phyloP scores from a whole-genome alignment of 1,284 basidiomycete species.

The Ustilago vetiveriae region DNA sequence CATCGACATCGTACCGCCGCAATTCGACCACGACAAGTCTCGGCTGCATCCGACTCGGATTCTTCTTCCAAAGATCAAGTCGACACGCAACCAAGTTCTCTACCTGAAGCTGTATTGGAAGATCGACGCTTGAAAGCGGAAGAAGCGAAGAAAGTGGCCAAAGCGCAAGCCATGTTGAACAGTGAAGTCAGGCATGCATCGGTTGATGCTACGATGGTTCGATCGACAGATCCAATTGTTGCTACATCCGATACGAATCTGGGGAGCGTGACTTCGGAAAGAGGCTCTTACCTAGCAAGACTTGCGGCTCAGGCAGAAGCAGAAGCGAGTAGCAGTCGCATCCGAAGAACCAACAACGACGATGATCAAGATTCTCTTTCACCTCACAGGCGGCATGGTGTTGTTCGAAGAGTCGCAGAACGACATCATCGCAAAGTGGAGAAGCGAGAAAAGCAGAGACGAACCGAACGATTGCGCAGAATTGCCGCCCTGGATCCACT shows the following conservation, averaged over 20 bases:
- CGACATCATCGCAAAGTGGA: constrained; percentile 28
- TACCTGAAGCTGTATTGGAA: constrained; percentile 7
- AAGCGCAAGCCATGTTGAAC: constrained; percentile 29
- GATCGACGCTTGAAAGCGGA: constrained; percentile 11
- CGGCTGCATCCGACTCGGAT: constrained; percentile 13
- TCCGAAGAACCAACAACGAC: not conserved
- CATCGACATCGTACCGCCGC: constrained; percentile 7
- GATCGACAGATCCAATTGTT: not conserved
- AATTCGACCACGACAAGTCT: constrained; percentile 5
- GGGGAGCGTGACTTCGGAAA: constrained; percentile 30
- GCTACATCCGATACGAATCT: not conserved
- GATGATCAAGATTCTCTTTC: constrained; percentile 20
- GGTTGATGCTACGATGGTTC: not conserved
- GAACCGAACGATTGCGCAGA: constrained; percentile 21
- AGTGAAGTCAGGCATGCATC: constrained; percentile 24
- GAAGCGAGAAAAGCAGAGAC: constrained; percentile 22
- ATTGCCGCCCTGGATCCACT: constrained; percentile 45
- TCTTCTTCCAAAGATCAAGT: constrained; percentile 4
- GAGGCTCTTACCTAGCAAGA: constrained; percentile 26
- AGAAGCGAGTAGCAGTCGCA: not conserved
- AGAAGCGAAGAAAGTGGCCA: constrained; percentile 28
- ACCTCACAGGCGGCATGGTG: constrained; percentile 2
- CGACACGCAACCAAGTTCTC: not conserved
- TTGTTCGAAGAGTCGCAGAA: constrained; percentile 27
- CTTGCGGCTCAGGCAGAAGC: constrained; percentile 28